phyloP scores from a whole-genome alignment of 208 protist species.

The Lotmaria passim region DNA sequence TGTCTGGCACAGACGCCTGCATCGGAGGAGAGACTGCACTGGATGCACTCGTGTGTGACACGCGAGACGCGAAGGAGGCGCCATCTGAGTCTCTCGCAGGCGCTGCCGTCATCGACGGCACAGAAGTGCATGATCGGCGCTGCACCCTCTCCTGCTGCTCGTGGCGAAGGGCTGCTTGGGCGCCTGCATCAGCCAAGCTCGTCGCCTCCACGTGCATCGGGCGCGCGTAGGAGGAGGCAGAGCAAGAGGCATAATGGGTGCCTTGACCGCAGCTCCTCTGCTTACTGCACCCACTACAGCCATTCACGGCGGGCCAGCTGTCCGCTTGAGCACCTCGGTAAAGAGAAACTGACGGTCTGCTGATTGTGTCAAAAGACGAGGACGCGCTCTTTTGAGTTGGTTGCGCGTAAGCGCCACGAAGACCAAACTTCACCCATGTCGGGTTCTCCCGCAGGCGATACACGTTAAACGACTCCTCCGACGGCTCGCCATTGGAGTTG shows the following conservation, averaged over 20 bases:
- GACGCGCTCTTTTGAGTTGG: not conserved
- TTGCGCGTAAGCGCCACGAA: not conserved
- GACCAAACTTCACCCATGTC: conserved; percentile 26
- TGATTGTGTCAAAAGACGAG: not conserved
- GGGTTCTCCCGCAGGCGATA: conserved; percentile 40
- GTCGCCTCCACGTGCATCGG: not conserved
- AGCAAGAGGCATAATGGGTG: not conserved
- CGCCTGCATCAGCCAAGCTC: conserved; percentile 8
- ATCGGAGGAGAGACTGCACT: not conserved
- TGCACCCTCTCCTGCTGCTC: conserved; percentile 9
- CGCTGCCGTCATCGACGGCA: not conserved
- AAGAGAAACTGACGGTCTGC: not conserved
- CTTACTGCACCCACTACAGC: not conserved
- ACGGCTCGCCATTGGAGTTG: not conserved
- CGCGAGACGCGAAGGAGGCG: not conserved
- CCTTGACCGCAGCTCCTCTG: not conserved
- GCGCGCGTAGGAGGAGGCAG: not conserved
- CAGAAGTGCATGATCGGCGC: not conserved
- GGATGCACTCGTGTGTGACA: not conserved
- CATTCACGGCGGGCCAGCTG: not conserved
- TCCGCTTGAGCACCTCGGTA: not conserved
- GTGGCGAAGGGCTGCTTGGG: conserved; percentile 23
- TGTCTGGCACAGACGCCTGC: not conserved
- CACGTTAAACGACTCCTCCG: conserved; percentile 15
- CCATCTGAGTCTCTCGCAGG: not conserved